These are phyloP conservation scores for Pythium dissimile DNA, from an alignment of 352 stramenopile genomes.

Conservation along the genomic window DNA sequence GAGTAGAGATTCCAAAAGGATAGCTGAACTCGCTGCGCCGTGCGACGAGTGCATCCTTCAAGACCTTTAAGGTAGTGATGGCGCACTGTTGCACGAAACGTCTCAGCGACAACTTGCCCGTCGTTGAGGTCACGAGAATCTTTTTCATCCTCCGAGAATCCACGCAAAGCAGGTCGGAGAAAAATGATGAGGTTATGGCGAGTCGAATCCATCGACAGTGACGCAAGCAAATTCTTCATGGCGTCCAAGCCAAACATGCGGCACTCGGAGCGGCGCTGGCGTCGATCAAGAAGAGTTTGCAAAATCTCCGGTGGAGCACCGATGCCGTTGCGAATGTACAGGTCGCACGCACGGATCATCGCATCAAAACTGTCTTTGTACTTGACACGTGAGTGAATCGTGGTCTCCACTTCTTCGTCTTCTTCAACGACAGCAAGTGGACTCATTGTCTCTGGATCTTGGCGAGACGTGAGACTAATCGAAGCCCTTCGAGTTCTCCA, in stretches of 20 bases:
- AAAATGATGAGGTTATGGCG: constrained; percentile 80
- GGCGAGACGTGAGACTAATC: constrained; percentile 15
- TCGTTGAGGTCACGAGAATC: constrained; percentile 78
- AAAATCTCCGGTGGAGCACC: constrained; percentile 80
- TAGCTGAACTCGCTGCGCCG: constrained; percentile 48
- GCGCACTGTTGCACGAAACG: constrained; percentile 78
- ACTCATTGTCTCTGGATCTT: neutral
- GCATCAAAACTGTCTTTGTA: constrained; percentile 61
- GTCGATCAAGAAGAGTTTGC: constrained; percentile 61
- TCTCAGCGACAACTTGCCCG: constrained; percentile 69
- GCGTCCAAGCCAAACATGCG: constrained; percentile 78
- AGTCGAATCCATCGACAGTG: constrained; percentile 72
- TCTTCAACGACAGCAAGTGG: constrained; percentile 24
- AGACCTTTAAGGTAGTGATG: constrained; percentile 87
- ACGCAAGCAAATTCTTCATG: constrained; percentile 69
- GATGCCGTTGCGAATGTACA: constrained; percentile 84
- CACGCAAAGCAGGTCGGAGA: constrained; percentile 75
- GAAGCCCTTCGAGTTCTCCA: constrained; percentile 55
- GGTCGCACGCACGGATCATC: constrained; percentile 81
- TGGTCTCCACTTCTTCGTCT: constrained; percentile 16
- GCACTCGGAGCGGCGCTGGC: constrained; percentile 66
- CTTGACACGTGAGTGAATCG: constrained; percentile 35
- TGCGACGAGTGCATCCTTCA: constrained; percentile 72
- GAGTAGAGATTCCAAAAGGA: constrained; percentile 79
- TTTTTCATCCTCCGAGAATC: constrained; percentile 84